Evolutionary conservation across 371 early-diverging fungal species (phyloP), one percentile per base, ranked within the genome.

Genomic region (Zancudomyces culisetae): DNA sequence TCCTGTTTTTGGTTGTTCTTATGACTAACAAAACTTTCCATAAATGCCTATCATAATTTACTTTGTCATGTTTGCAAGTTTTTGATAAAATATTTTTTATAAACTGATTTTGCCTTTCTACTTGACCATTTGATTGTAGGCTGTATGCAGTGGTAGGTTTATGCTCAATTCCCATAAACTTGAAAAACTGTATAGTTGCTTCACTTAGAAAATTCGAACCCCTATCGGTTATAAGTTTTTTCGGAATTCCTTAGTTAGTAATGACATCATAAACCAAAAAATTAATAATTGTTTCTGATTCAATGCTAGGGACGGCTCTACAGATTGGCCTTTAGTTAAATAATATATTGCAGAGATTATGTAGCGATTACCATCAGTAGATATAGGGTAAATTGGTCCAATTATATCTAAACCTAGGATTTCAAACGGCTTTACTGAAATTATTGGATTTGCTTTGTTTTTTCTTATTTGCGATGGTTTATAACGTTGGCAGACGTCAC

Each of bases 301-400:
- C 27, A n/a, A 46, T 47, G 29, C 20, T 27, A 2, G 4, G 6
- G n/a, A 53, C 46, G 27, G 53, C 53, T 49, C 42, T 53, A 15
- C 8, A 48, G 3, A 46, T 30, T 6, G 53, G 53, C 8, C 15
- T 13, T 43, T 46, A 2, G 49, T 35, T 15, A 53, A 47, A n/a
- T 46, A 49, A 22, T 53, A 48, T 27, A 53, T 23, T 6, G 50
- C 53, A 4, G 53, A 49, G 21, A 53, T 6, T 3, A 49, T 49
- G 12, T 10, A 27, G n/a, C 49, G 13, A 24, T 49, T 49, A 30
- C 26, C 26, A n/a, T 26, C 35, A 35, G 15, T 35, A 6, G 6
- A 35, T 35, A 35, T 35, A 35, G 45, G 26, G 28, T 53, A 27
- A 23, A 53, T 46, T 15, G 49, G 53, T 12, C 53, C 53, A 3